A percentile compares a stretch with the other conserved stretches of the same genome.
Conservation (phyloP, 352 stramenopile species). For the Globisporangium abappressorium region DNA sequence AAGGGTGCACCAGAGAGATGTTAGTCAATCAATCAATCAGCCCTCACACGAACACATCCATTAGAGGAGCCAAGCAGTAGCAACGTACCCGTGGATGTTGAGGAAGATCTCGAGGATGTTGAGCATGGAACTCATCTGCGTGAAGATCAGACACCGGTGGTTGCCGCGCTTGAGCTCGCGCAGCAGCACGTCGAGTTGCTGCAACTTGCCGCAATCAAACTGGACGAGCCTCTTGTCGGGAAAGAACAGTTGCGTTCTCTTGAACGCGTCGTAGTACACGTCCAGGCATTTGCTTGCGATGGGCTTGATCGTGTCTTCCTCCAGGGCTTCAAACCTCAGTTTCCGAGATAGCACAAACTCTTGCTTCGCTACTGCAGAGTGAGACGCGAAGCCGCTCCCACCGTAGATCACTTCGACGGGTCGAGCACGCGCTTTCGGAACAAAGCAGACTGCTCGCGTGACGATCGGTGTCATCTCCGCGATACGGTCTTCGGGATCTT, state of each 20-base stretch:
- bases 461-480: conserved; percentile 40
- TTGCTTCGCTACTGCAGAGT: background rate
- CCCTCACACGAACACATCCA: background rate
- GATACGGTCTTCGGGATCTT: conserved; percentile 40
- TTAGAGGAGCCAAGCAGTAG: background rate
- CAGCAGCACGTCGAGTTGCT: conserved; percentile 90
- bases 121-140: conserved; percentile 99
- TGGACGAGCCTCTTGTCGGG: conserved; percentile 97
- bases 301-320: conserved; percentile 20
- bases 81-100: conserved; percentile 90
- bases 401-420: conserved; percentile 36
- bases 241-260: conserved; percentile 92
- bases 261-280: conserved; percentile 59
- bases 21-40: conserved; percentile 1
- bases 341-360: conserved; percentile 41
- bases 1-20: background rate
- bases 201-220: conserved; percentile 95
- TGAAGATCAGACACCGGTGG: conserved; percentile 95
- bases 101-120: conserved; percentile 99
- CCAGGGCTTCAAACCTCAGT: conserved; percentile 20
- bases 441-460: conserved; percentile 68
- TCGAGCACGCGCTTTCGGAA: conserved; percentile 59
- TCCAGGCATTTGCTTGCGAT: conserved; percentile 37
- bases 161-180: conserved; percentile 93
- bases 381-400: conserved; percentile 34